phyloP scores from a whole-genome alignment of 331 rosid genomes.

The Arachis monticola region DNA sequence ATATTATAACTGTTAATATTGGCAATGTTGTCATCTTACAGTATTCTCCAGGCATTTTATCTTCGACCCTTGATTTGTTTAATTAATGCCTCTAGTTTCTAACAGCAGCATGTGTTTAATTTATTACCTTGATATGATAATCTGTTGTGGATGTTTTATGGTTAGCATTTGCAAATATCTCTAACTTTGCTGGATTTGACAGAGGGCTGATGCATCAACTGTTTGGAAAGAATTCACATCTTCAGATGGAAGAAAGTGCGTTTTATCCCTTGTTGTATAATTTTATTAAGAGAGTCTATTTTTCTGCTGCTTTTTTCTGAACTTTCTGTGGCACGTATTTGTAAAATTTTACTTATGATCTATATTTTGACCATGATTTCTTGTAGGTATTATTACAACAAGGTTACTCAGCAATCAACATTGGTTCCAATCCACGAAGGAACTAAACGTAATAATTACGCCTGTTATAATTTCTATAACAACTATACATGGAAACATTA shows the following conservation, averaged over 20 bases:
- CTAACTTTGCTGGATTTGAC: conserved; percentile 60
- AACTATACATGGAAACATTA: background rate
- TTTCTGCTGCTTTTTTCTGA: conserved; percentile 16
- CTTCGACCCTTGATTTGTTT: conserved; percentile 35
- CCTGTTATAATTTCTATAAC: conserved; percentile 25
- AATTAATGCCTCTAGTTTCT: conserved; percentile 22
- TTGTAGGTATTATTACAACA: conserved; percentile 91
- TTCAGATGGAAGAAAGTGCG: conserved; percentile 95
- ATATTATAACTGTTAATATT: conserved; percentile 12
- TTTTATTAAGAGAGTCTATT: conserved; percentile 11
- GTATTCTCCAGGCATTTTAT: conserved; percentile 22
- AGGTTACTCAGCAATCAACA: conserved; percentile 92
- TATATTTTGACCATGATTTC: conserved; percentile 36
- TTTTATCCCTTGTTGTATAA: conserved; percentile 21
- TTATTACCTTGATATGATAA: conserved; percentile 36
- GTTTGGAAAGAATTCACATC: conserved; percentile 98
- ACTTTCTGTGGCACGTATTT: conserved; percentile 19
- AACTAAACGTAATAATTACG: conserved; percentile 45
- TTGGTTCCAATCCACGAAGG: no score
- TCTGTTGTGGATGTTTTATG: conserved; percentile 25
- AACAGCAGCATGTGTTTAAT: conserved; percentile 14
- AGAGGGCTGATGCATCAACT: conserved; percentile 99
- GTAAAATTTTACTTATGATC: conserved; percentile 14
- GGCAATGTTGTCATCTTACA: conserved; percentile 24
- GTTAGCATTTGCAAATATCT: conserved; percentile 37